Evolutionary conservation across 306 rosid species (phyloP), one percentile per base, ranked within the genome.

Genomic region (Cicer pinnatifidum): DNA sequence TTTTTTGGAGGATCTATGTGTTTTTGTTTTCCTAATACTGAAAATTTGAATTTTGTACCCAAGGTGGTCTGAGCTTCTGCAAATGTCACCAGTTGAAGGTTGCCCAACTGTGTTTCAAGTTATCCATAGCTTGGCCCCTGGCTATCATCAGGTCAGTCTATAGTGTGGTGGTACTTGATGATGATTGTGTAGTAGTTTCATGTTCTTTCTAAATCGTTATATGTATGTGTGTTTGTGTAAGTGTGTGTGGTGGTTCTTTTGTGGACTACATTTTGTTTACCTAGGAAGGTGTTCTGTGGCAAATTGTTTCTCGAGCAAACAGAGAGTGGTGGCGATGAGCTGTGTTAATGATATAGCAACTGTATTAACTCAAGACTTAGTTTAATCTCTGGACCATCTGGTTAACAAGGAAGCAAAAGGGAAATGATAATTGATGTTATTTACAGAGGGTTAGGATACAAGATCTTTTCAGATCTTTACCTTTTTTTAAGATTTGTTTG

Each of bases 41-140:
- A 4, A n/a, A 43, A 9, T 44, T 69, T 19, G 6, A 40, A 44
- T 51, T 80, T 69, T 73, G 38, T 47, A 8, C 53, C 76, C 77
- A 71, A 95, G 99, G 89, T 94, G 99, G 99, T 88, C 97, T 45
- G 96, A 88, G 86, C 96, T 91, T 68, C 79, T 94, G 69, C 92
- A 86, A 52, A 91, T 94, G 99, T 85, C 96, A 9, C 95, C 97
- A 0, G 89, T 91, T 3, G 99, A 94, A 84, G 96, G 96, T 48
- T 88, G 96, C 74, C 94, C 97, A 40, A 88, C 94, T 47, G 97
- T 94, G 75, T 94, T 89, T 82, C 99, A 89, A 89, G 92, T 91
- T 40, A 85, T 94, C 72, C 88, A 88, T 82, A 89, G 89, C 78
- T 83, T 91, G 77, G 53, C 82, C 69, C 99, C 99, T 3, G 99